Conservation (phyloP, 768 basidiomycete species). For the Lentinula raphanica region DNA sequence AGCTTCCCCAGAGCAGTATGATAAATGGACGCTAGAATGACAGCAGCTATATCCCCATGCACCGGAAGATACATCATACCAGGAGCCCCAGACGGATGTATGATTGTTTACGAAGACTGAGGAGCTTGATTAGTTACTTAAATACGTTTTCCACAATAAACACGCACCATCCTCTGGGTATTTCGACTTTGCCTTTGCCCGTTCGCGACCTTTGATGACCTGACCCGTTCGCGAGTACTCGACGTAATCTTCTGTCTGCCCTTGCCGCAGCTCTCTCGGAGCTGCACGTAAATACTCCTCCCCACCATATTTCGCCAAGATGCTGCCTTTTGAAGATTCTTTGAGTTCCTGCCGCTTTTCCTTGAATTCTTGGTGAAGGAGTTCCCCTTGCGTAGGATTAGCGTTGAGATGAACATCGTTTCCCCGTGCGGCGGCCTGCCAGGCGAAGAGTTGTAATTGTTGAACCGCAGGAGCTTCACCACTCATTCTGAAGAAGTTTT, state of each 20-base stretch:
- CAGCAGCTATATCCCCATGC: constrained; percentile 96
- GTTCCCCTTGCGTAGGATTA: constrained; percentile 92
- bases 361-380: constrained; percentile 85
- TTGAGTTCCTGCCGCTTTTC: constrained; percentile 91
- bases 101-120: constrained; percentile 90
- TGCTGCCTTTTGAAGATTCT: constrained; percentile 83
- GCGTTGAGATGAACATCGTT: constrained; percentile 95
- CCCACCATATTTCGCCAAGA: constrained; percentile 91
- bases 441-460: constrained; percentile 91
- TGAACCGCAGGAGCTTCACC: constrained; percentile 94
- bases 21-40: constrained; percentile 78
- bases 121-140: constrained; percentile 6
- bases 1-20: constrained; percentile 86
- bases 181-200: constrained; percentile 82
- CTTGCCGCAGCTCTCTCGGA: constrained; percentile 89
- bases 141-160: too few relatives aligned
- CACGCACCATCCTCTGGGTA: constrained; percentile 92
- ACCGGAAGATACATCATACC: constrained; percentile 66
- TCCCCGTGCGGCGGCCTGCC: constrained; percentile 90
- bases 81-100: constrained; percentile 96
- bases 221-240: constrained; percentile 93
- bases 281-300: constrained; percentile 85
- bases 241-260: constrained; percentile 95
- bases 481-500: constrained; percentile 89
- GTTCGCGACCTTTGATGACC: constrained; percentile 87